Base-by-base conservation (phyloP, 106 monocot genomes). In the Allium fistulosum region DNA sequence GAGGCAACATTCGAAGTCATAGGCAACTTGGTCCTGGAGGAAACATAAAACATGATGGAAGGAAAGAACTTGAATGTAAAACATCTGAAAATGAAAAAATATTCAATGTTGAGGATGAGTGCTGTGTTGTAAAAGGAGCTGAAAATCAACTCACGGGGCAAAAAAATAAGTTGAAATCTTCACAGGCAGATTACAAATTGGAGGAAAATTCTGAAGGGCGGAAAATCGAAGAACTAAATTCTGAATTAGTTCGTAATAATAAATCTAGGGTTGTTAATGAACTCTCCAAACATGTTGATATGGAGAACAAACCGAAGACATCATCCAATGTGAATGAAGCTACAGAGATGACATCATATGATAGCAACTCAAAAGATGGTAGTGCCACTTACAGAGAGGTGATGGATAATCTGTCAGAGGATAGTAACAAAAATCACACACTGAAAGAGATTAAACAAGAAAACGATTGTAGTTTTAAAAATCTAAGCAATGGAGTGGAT, bases 221-320 rank as follows among this genome's bases (percentile, higher is more conserved):
- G 92, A 83, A 82, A 78, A 79, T 65, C 45, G 87, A 81, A 69
- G 75, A 83, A 51, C 62, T 85, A 69, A 87, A 83, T 61, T 81
- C 81, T 79, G 84, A 87, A 72, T 51, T 85, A 71, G 61, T 75
- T 26, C 62, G 69, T 28, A 75, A 69, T 72, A 75, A 57, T 46
- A 84, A 75, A 26, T 69, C 59, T 14, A 72, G 28, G 66, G 74
- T 60, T 22, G 37, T 37, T 37, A 5, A 37, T 37, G 37, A 37
- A 37, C 37, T 37, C 37, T 37, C 37, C 37, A 37, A 37, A 37
- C 2, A 37, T 4, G 37, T 37, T 37, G 37, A 37, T 37, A 5
- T 37, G 0, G 37, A 37, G 37, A 37, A 37, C 37, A 37, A 37
- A 37, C 5, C 37, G 37, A 75, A 73, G 67, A 27, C 22, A 49